Evolutionary conservation across 1,139 yeast genomes (phyloP), one percentile per base, ranked within the genome.

Genomic region (Kodamaea derodonti): DNA sequence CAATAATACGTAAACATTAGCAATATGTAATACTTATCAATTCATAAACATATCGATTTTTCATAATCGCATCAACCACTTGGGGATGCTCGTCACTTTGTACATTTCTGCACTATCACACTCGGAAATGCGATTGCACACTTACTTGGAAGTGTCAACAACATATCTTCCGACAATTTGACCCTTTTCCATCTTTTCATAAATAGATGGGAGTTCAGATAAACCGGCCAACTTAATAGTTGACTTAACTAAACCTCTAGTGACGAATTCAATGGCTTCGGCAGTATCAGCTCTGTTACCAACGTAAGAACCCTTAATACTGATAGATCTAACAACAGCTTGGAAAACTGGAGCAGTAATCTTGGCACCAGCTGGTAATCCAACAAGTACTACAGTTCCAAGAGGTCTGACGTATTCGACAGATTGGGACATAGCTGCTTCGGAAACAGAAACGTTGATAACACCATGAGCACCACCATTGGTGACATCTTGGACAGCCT

Each of bases 311-410:
- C 90, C 92, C 55, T 69, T 75, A 53, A 83, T 78, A 56, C 65
- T 67, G 52, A 81, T 65, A 33, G 84, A 74, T 60, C 72, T 79
- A 49, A 80, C 72, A 44, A 83, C 90, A 36, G 82, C 74, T 45
- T 62, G 65, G 64, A 83, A 80, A 39, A 83, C 83, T 35, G 75
- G 73, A 20, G 84, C 72, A 43, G 66, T 64, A 47, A 74, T 75
- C 52, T 73, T 70, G 36, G 90, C 85, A 48, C 75, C 75, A 30
- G 84, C 84, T 45, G 94, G 94, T 52, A 84, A 69, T 48, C 94
- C 94, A 48, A 84, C 92, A 51, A 82, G 68, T 35, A 84, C 92
- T 54, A 82, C 84, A 44, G 84, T 78, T 58, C 95, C 95, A 39
- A 76, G 69, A 22, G 86, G 64, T 62, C 92, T 76, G 39, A 82